Percentiles rank a stretch among this genome's conserved stretches.
These are phyloP conservation scores for Balakata baccata DNA, from an alignment of 345 rosid genomes.

Conservation along the genomic window DNA sequence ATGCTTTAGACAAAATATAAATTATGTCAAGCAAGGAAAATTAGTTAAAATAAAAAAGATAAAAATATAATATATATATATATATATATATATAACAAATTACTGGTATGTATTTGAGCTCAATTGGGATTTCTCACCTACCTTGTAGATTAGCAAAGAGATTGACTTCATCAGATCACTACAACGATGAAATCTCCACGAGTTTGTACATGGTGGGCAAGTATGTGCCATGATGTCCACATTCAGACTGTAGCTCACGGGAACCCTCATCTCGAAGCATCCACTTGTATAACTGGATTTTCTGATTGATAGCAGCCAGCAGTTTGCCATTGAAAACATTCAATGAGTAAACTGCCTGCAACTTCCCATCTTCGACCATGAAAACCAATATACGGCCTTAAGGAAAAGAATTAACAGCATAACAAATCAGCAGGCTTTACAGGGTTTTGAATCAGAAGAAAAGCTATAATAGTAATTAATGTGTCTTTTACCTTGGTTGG, in stretches of 20 bases:
- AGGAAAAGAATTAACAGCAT: constrained; percentile 5
- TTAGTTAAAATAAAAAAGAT: too few relatives aligned
- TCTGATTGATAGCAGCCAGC: constrained; percentile 87
- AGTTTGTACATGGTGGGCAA: constrained; percentile 82
- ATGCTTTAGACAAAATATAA: constrained; percentile 47
- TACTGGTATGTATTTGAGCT: not conserved
- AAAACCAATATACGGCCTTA: constrained; percentile 93
- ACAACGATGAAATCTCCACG: constrained; percentile 96
- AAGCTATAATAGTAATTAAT: not conserved
- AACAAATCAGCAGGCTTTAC: not conserved
- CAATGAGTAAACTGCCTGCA: constrained; percentile 79
- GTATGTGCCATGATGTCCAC: constrained; percentile 88
- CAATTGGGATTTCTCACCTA: constrained; percentile 17
- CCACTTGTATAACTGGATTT: constrained; percentile 92
- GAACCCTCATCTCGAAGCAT: constrained; percentile 85
- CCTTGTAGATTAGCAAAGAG: constrained; percentile 87
- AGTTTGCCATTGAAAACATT: constrained; percentile 91
- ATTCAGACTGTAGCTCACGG: constrained; percentile 81
- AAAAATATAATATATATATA: too few relatives aligned
- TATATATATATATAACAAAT: not conserved
- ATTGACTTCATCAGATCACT: constrained; percentile 96
- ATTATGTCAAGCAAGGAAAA: not conserved
- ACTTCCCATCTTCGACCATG: constrained; percentile 74
- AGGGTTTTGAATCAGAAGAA: not conserved
- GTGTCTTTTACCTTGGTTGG: constrained; percentile 61